Evolutionary conservation across 257 asterid species (phyloP).

Genomic region (Jaltomata sinuosa): DNA sequence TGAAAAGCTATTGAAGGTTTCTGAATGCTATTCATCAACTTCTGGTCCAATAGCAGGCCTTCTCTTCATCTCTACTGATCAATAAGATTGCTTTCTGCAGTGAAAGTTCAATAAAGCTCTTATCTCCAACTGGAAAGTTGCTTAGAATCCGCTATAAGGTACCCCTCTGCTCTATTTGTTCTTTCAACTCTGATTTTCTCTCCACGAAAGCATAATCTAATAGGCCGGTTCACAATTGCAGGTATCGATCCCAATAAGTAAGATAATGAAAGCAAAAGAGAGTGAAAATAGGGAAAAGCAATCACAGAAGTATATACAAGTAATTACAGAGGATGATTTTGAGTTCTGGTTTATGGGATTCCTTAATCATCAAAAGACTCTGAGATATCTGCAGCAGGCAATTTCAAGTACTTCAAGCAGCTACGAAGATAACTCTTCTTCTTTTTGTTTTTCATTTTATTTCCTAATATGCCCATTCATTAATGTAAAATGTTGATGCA

Average conservation of each 20-base stretch:
- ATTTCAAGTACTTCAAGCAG: background rate
- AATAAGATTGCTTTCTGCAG: constrained; percentile 9
- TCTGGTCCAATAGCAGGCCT: constrained; percentile 11
- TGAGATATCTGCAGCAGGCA: background rate
- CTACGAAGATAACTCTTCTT: background rate
- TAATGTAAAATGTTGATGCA: no score
- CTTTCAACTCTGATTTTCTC: background rate
- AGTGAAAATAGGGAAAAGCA: constrained; percentile 21
- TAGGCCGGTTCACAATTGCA: background rate
- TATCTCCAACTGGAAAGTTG: constrained; percentile 7
- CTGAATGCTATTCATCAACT: constrained; percentile 3
- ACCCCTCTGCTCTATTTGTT: background rate
- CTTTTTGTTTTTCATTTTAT: background rate
- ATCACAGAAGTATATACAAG: constrained; percentile 32
- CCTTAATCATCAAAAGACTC: background rate
- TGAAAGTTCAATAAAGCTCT: constrained; percentile 1
- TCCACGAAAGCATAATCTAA: background rate
- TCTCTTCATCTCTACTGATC: constrained; percentile 5
- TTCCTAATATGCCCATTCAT: background rate
- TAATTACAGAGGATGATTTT: constrained; percentile 32
- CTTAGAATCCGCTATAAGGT: constrained; percentile 11
- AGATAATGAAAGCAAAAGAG: constrained; percentile 17
- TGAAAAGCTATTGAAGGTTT: constrained; percentile 11
- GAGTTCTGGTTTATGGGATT: constrained; percentile 35
- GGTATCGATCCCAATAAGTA: constrained; percentile 26